phyloP scores from a whole-genome alignment of 176 grass and related monocot genomes.

The Metroxylon sagu region DNA sequence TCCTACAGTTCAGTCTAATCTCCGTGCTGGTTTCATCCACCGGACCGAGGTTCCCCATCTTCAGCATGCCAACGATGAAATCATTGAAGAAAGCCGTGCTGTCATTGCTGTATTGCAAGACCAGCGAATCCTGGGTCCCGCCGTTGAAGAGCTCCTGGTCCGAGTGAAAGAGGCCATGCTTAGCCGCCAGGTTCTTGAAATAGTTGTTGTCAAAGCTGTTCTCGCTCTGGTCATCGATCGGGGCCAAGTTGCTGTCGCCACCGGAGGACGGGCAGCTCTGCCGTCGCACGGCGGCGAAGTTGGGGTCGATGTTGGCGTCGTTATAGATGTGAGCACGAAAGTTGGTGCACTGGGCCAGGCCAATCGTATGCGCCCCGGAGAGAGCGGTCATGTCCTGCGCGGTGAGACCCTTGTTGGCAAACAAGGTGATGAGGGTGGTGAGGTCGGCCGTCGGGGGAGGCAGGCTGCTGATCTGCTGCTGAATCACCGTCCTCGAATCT shows the following conservation, averaged over 20 bases:
- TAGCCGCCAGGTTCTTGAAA: background rate
- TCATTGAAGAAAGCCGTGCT: background rate
- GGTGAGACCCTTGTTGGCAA: slow-evolving; percentile 41
- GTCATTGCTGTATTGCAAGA: background rate
- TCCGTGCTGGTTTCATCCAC: background rate
- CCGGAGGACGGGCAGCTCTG: background rate
- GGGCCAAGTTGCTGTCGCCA: background rate
- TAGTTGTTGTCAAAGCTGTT: slow-evolving; percentile 2
- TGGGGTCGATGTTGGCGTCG: slow-evolving; percentile 19
- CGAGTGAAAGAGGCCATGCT: background rate
- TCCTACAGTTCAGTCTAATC: slow-evolving; percentile 4
- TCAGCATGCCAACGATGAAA: background rate
- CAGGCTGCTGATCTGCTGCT: background rate
- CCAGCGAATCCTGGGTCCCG: background rate
- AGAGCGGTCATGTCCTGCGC: slow-evolving; percentile 43
- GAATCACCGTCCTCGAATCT: slow-evolving; percentile 26
- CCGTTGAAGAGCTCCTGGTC: slow-evolving; percentile 14
- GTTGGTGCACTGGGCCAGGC: slow-evolving; percentile 35
- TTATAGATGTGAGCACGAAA: slow-evolving; percentile 31
- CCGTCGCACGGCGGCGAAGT: background rate
- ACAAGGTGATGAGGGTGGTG: slow-evolving; percentile 10
- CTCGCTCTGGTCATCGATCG: background rate
- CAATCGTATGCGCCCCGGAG: slow-evolving; percentile 53
- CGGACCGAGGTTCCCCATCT: background rate
- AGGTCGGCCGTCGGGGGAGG: slow-evolving; percentile 24